phyloP scores from a whole-genome alignment of 441 rosid species.

The Adansonia grandidieri region DNA sequence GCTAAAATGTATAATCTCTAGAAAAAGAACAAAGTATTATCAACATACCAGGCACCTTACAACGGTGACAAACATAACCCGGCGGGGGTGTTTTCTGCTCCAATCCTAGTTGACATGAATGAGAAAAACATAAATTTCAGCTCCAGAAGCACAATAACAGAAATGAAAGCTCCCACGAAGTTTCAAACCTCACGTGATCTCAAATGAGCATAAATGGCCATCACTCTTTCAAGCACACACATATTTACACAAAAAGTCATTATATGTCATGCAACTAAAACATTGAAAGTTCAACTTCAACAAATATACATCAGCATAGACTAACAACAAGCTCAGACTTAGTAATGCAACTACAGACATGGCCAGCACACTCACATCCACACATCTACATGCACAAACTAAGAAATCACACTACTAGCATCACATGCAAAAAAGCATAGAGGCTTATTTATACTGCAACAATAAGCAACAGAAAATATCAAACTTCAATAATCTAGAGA shows the following conservation, averaged over 20 bases:
- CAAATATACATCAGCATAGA: not conserved
- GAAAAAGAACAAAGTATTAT: too few relatives aligned
- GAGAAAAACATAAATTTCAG: constrained; percentile 31
- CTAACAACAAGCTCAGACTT: not conserved
- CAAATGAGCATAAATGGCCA: not conserved
- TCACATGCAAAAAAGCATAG: constrained; percentile 1
- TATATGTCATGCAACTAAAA: not conserved
- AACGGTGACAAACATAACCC: not conserved
- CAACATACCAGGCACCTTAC: not conserved
- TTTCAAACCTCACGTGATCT: not conserved
- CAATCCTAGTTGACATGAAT: constrained; percentile 56
- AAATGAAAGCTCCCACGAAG: not conserved
- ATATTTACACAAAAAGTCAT: not conserved
- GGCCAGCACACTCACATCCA: not conserved
- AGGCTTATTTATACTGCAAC: not conserved
- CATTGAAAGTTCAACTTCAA: not conserved
- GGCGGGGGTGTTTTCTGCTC: constrained; percentile 66
- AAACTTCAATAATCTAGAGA: constrained; percentile 2
- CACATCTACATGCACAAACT: not conserved
- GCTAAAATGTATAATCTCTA: too few relatives aligned
- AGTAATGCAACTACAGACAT: not conserved
- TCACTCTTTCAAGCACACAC: not conserved
- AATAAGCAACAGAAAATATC: not conserved
- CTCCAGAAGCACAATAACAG: not conserved
- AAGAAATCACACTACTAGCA: not conserved